Evolutionary conservation across 2,329 filamentous ascomycete genomes (phyloP), one percentile per base, ranked within the genome.

Genomic region (Neonectria ditissima): DNA sequence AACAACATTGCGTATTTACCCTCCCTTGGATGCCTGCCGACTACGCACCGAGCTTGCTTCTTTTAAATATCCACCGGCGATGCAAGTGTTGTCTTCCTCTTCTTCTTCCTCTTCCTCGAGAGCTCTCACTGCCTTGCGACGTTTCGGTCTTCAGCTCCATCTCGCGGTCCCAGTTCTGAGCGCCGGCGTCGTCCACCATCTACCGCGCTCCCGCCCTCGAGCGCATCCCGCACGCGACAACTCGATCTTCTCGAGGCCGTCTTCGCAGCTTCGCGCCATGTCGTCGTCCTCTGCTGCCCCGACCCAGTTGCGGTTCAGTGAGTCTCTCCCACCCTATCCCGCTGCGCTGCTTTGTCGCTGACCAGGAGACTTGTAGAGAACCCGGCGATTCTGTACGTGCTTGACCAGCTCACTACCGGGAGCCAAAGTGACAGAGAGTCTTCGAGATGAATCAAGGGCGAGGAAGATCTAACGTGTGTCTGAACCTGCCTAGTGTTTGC

Each of bases 401-500:
- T 13, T 43, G 10, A 16, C 18, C n/a, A 26, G n/a, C 43, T 28
- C 20, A 8, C 6, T 26, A n/a, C n/a, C 5, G 14, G 41, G 39
- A 3, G n/a, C n/a, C n/a, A n/a, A n/a, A n/a, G n/a, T n/a, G n/a
- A 34, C 14, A 2, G 24, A 26, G 4, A 6, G 24, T 4, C 24
- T 26, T 5, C 5, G 2, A 16, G 5, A 20, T 43, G 14, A 41
- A 45, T 9, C 24, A 26, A 26, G 24, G 24, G 24, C 4, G 6
- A 16, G 28, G 53, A 28, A 47, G 34, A 14, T 16, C 34, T 37
- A 41, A 48, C 65, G 34, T 30, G 45, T 43, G 4, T 7, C 59
- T 18, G 20, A 34, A 26, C 30, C 22, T 34, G 20, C 44, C 18
- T 30, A 97, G 94, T 74, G 88, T 98, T 76, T 98, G 95, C 82